A percentile compares a stretch with the other conserved stretches of the same genome.
Conservation (phyloP, 768 basidiomycete species). For the Hemileccinum rubropunctum region DNA sequence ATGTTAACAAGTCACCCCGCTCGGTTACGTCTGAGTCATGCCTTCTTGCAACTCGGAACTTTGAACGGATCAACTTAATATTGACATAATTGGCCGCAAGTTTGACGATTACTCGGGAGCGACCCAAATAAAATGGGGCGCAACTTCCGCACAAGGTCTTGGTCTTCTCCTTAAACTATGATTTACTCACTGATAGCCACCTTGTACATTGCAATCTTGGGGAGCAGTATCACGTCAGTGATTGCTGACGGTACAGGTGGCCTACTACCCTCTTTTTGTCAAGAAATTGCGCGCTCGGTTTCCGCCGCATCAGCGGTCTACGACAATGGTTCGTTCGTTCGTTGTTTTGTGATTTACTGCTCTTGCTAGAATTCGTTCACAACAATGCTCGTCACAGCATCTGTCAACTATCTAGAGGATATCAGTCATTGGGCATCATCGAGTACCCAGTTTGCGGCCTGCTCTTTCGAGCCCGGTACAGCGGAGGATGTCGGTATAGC, state of each 20-base stretch:
- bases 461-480: conserved; percentile 58
- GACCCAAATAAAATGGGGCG: too few species aligned
- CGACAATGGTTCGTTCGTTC: conserved; percentile 35
- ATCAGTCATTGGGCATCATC: conserved; percentile 52
- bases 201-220: not conserved
- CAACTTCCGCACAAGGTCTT: too few species aligned
- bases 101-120: too few species aligned
- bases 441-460: conserved; percentile 44
- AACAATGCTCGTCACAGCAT: conserved; percentile 1
- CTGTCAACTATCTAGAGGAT: conserved; percentile 37
- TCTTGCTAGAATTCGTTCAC: not conserved
- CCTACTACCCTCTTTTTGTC: conserved; percentile 24
- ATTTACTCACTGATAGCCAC: not conserved
- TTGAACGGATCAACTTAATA: too few species aligned
- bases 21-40: too few species aligned
- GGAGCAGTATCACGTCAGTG: not conserved
- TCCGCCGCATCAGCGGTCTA: conserved; percentile 47
- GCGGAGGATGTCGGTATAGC: conserved; percentile 48
- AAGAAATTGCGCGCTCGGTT: conserved; percentile 29
- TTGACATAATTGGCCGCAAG: too few species aligned
- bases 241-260: not conserved
- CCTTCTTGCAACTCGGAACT: too few species aligned
- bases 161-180: not conserved
- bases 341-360: not conserved
- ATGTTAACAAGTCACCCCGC: too few species aligned